Base-by-base conservation (phyloP, 2,329 filamentous ascomycete species). In the Ilyonectria destructans region DNA sequence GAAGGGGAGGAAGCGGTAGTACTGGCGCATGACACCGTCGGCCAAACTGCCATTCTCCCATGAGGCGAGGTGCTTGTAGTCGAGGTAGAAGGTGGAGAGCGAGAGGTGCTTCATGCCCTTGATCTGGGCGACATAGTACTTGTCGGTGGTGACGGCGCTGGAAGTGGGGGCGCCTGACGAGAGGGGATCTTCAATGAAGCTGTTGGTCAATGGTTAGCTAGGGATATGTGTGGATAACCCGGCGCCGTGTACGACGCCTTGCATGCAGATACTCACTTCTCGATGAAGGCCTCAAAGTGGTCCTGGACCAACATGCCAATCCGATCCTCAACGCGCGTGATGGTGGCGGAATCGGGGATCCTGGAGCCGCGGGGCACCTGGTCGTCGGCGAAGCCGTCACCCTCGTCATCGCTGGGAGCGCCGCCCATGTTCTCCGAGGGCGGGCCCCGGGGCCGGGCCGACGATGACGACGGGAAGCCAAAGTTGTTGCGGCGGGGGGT, bases 1-100 rank as follows among this genome's bases (percentile, higher is more conserved):
- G 80, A 96, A 99, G 3, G 96, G 96, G 26, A 97, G 87, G 80
- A 97, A 97, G 73, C 96, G 93, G 82, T 98, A 98, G 85, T 98
- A 98, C 78, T 97, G 93, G 75, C 91, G 91, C 72, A 95, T 92
- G 69, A 98, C 92, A 58, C 94, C 96, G 69, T 94, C 91, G 48
- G 96, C 94, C 59, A 99, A 85, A 65, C 93, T 91, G 60, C 93
- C 93, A 73, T 95, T 92, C 75, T 93, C 91, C 80, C 91, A 92
- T 40, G 90, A 88, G 64, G 91, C 88, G 33, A 99, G 85, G 80
- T 99, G 96, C 72, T 91, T 93, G 82, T 91, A 96, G 82, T 97
- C 94, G 77, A 97, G 89, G 79, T 96, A 97, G 65, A 96, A 90
- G 6, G 93, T 96, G 1, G 93, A 96, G n/a, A 96, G 87, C 71